Conservation (phyloP, 306 rosid species). For the Lathyrus tuberosus region DNA sequence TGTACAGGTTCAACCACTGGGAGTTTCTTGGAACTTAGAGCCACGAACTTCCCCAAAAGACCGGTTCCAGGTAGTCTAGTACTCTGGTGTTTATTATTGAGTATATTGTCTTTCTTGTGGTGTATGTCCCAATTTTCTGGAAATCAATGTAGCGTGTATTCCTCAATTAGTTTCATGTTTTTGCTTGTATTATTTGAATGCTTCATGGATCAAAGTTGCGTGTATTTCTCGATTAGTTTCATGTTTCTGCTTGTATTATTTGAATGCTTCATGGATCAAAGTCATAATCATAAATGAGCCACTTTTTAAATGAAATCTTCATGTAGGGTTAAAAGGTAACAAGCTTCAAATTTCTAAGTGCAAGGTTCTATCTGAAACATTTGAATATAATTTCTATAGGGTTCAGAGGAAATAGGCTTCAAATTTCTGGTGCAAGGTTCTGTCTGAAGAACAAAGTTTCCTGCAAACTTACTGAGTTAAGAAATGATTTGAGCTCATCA, state of each 20-base stretch:
- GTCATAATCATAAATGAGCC: slow-evolving; percentile 5
- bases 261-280: not conserved
- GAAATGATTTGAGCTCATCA: slow-evolving; percentile 39
- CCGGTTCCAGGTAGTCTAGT: slow-evolving; percentile 48
- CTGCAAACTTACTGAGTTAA: slow-evolving; percentile 48
- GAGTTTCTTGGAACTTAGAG: slow-evolving; percentile 50
- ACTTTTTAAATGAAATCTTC: not conserved
- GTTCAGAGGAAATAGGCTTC: slow-evolving; percentile 44
- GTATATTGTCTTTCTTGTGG: slow-evolving; percentile 5
- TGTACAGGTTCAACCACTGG: slow-evolving; percentile 50
- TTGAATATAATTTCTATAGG: slow-evolving; percentile 45
- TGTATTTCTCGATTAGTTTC: slow-evolving; percentile 8
- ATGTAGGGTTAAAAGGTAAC: slow-evolving; percentile 50
- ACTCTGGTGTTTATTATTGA: slow-evolving; percentile 30
- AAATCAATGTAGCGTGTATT: slow-evolving; percentile 4
- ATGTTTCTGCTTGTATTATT: slow-evolving; percentile 22
- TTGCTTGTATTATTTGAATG: slow-evolving; percentile 19
- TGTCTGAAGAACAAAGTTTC: slow-evolving; percentile 45
- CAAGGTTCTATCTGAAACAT: slow-evolving; percentile 32
- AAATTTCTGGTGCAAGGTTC: slow-evolving; percentile 40
- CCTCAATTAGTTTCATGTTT: slow-evolving; percentile 12
- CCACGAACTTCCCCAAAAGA: slow-evolving; percentile 37
- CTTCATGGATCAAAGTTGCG: not conserved
- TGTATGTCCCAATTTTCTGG: slow-evolving; percentile 21
- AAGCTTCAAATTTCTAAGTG: slow-evolving; percentile 42